Base-by-base conservation (phyloP, 352 stramenopile genomes). In the Globisporangium spinosum region DNA sequence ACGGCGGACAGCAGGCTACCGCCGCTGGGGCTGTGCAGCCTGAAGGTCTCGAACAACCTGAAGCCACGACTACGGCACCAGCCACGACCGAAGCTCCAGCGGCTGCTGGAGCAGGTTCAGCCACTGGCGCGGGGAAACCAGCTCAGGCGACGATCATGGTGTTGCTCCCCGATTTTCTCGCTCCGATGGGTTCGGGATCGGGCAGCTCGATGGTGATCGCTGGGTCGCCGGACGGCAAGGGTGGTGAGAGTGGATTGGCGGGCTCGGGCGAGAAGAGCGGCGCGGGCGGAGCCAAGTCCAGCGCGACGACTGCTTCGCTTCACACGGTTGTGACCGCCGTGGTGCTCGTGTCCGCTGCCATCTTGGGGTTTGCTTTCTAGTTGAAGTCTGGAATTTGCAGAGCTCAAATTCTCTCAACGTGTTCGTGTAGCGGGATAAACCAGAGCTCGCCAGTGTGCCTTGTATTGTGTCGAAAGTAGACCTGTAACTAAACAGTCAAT, bases 101-200 rank as follows among this genome's bases (percentile, higher is more conserved):
- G 13, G 38, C 51, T 67, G 22, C 20, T n/a, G 34, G 51, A 29
- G 34, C 58, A 8, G 53, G 62, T 17, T 15, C 25, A 38, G 17
- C 20, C n/a, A 75, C n/a, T 15, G 15, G 23, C 51, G 29, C 51
- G 22, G 23, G 29, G 10, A 23, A 35, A 25, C 23, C 80, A 58
- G 45, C 56, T 12, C 77, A 78, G 17, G 70, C 75, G n/a, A 85
- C 79, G 35, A 82, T 87, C 64, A 87, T 87, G 79, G 77, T 87
- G 45, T 62, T 87, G 8, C 60, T 87, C 54, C 79, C 77, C 2
- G 79, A 83, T 47, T 82, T 79, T 40, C 70, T 87, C n/a, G 75
- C 78, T 7, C 65, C 67, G 10, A 32, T 22, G n/a, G 17, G n/a
- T 25, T 83, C 77, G 45, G 77, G 79, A 32, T 87, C 79, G 0